Evolutionary conservation across 371 early-diverging fungal genomes (phyloP).

Genomic region (Rhizopus arrhizus): DNA sequence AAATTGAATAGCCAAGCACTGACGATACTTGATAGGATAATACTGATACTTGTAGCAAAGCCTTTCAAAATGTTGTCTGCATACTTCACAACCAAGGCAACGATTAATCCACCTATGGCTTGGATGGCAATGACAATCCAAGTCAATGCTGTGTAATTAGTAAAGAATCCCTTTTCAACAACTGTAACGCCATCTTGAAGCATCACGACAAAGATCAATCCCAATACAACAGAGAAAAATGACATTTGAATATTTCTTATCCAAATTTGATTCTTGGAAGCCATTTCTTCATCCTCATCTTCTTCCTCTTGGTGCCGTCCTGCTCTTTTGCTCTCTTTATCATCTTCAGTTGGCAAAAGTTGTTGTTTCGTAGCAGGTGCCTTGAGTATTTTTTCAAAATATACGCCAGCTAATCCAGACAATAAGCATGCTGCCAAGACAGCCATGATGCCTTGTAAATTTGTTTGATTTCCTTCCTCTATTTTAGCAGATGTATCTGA

Average conservation of each 20-base stretch:
- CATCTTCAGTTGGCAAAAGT: neutral
- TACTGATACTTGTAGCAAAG: constrained; percentile 89
- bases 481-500: constrained; percentile 3
- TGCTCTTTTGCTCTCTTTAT: constrained; percentile 3
- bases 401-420: constrained; percentile 95
- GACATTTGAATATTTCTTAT: constrained; percentile 85
- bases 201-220: constrained; percentile 60
- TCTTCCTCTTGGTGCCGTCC: neutral
- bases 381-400: constrained; percentile 94
- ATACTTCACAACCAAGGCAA: constrained; percentile 90
- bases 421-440: constrained; percentile 84
- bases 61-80: constrained; percentile 95
- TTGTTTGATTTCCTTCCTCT: constrained; percentile 43
- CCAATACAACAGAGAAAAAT: constrained; percentile 66
- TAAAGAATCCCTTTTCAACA: constrained; percentile 77
- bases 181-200: constrained; percentile 65
- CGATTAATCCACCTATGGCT: constrained; percentile 87
- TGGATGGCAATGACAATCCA: constrained; percentile 78
- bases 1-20: constrained; percentile 74
- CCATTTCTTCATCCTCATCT: constrained; percentile 1
- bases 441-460: constrained; percentile 52
- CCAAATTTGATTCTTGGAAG: constrained; percentile 60
- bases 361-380: constrained; percentile 29
- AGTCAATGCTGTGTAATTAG: constrained; percentile 77
- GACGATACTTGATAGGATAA: constrained; percentile 76